A percentile compares a stretch with the other conserved stretches of the same genome.
Evolutionary conservation across 768 basidiomycete species (phyloP).

Genomic region (Pleurotus ostreatus): DNA sequence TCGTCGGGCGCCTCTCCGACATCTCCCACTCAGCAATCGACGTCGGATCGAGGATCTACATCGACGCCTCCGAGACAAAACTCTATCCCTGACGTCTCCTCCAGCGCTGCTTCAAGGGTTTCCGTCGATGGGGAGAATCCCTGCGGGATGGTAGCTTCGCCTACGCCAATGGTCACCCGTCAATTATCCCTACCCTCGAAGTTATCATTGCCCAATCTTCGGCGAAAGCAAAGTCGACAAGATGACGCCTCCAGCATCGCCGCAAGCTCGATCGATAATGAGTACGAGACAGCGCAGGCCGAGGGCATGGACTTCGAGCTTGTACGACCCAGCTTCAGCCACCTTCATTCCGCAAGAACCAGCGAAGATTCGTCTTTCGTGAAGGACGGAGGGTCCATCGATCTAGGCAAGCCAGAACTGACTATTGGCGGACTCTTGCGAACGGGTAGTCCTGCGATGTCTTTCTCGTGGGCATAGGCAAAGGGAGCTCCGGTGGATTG

Average conservation of each 20-base stretch:
- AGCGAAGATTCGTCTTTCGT: too few species aligned
- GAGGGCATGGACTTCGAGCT: conserved; percentile 82
- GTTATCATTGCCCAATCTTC: conserved; percentile 64
- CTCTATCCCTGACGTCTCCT: not conserved
- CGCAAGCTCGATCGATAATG: conserved; percentile 20
- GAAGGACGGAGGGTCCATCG: too few species aligned
- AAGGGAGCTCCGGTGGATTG: too few species aligned
- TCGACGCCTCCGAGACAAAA: not conserved
- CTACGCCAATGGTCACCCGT: conserved; percentile 15
- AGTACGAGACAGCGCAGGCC: conserved; percentile 64
- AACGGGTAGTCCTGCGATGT: too few species aligned
- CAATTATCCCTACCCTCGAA: conserved; percentile 46
- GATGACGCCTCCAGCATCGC: conserved; percentile 27
- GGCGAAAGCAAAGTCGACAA: conserved; percentile 37
- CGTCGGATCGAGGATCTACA: not conserved
- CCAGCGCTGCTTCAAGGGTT: not conserved
- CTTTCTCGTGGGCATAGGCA: too few species aligned
- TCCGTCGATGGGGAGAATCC: conserved; percentile 20
- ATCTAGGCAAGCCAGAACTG: too few species aligned
- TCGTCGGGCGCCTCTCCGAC: not conserved
- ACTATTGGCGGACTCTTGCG: too few species aligned
- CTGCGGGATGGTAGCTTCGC: conserved; percentile 32
- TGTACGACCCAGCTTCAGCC: conserved; percentile 54
- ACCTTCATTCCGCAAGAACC: conserved; percentile 32
- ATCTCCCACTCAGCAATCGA: not conserved